Evolutionary conservation across 2,329 filamentous ascomycete species (phyloP).

Genomic region (Scorias spongiosa): DNA sequence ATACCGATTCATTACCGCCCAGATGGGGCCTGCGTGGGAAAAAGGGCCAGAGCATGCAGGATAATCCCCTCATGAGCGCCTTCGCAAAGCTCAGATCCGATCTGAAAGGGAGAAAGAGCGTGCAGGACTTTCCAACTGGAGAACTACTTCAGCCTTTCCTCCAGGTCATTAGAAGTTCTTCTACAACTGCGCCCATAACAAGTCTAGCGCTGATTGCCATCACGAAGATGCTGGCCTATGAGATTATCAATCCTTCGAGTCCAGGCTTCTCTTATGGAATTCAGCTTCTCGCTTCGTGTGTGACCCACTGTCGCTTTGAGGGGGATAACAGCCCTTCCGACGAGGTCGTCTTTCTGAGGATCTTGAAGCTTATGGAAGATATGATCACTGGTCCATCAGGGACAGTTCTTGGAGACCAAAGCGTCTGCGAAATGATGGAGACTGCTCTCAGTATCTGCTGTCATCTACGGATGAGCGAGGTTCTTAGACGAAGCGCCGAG

Average conservation of each 20-base stretch:
- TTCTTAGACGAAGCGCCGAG: conserved; percentile 79
- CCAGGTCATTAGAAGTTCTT: conserved; percentile 90
- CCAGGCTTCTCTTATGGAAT: conserved; percentile 83
- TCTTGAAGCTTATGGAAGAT: conserved; percentile 93
- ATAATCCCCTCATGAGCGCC: conserved; percentile 88
- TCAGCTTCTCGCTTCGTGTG: conserved; percentile 85
- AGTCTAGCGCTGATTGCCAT: conserved; percentile 86
- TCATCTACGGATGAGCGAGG: conserved; percentile 77
- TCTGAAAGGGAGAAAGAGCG: conserved; percentile 74
- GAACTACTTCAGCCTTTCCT: conserved; percentile 84
- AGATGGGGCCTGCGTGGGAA: conserved; percentile 89
- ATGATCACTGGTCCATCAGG: conserved; percentile 92
- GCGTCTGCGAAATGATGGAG: conserved; percentile 99
- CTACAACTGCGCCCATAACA: conserved; percentile 90
- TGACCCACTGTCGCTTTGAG: conserved; percentile 95
- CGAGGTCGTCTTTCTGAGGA: conserved; percentile 86
- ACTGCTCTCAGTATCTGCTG: conserved; percentile 95
- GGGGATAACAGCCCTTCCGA: conserved; percentile 89
- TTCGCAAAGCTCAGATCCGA: conserved; percentile 84
- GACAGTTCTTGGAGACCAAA: conserved; percentile 89
- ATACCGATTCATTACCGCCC: conserved; percentile 45
- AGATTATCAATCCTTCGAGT: conserved; percentile 69
- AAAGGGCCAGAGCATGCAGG: conserved; percentile 93
- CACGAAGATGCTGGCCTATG: conserved; percentile 92
- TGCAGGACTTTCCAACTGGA: conserved; percentile 75